These are phyloP conservation scores for Saccharomycopsis amapae DNA, from an alignment of 805 yeast genomes.

Conservation along the genomic window DNA sequence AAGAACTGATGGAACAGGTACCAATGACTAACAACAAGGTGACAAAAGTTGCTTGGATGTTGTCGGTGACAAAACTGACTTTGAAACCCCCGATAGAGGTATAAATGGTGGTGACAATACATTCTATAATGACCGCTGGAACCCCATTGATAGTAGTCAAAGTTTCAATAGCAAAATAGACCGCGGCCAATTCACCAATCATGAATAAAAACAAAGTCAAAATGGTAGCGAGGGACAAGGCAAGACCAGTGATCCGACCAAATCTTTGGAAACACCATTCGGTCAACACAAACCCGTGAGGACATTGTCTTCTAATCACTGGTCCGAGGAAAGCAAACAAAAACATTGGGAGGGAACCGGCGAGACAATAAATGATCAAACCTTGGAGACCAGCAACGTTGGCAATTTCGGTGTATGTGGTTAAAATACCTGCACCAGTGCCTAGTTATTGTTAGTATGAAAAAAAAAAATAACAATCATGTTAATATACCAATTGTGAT, in stretches of 20 bases:
- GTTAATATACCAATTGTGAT: too few species aligned
- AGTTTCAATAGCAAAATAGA: conserved; percentile 67
- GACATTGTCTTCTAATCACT: conserved; percentile 65
- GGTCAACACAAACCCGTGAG: conserved; percentile 84
- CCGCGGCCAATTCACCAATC: conserved; percentile 81
- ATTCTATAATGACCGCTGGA: conserved; percentile 77
- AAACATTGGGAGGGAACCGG: conserved; percentile 79
- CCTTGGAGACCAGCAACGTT: conserved; percentile 85
- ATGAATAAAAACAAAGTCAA: conserved; percentile 79
- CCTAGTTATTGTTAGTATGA: conserved; percentile 37
- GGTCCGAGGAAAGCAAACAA: conserved; percentile 85
- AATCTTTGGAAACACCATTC: conserved; percentile 89
- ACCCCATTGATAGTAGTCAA: conserved; percentile 73
- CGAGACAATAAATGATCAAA: conserved; percentile 65
- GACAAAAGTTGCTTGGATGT: conserved; percentile 74
- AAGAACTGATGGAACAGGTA: conserved; percentile 69
- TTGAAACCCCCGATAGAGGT: conserved; percentile 86
- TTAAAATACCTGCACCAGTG: conserved; percentile 81
- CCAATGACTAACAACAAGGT: conserved; percentile 61
- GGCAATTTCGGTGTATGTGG: conserved; percentile 83
- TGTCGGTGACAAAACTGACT: conserved; percentile 82
- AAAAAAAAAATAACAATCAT: too few species aligned
- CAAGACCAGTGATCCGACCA: conserved; percentile 65
- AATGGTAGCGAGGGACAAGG: conserved; percentile 73
- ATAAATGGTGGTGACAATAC: conserved; percentile 80